These are phyloP conservation scores for Sporisorium exsertum DNA, from an alignment of 1,284 basidiomycete genomes.

Conservation along the genomic window DNA sequence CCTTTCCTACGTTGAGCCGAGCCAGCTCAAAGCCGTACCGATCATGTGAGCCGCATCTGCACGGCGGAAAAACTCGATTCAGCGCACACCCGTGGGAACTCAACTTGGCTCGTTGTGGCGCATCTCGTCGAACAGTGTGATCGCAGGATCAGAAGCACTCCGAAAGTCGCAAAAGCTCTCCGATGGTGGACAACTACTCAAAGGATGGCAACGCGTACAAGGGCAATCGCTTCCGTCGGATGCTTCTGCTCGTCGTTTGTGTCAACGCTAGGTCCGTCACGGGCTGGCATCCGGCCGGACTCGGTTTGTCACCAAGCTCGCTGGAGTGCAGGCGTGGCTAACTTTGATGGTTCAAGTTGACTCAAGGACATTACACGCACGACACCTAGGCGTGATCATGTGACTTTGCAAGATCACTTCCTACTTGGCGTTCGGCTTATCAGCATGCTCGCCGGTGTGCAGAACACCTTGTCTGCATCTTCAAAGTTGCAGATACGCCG, in stretches of 20 bases:
- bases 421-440: not conserved
- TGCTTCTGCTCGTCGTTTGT: not conserved
- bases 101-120: not conserved
- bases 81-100: not conserved
- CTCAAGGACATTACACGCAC: not conserved
- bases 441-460: too few species aligned
- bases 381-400: not conserved
- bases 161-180: constrained; percentile 1
- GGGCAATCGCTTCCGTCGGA: constrained; percentile 1
- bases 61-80: not conserved
- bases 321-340: not conserved
- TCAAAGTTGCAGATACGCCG: not conserved
- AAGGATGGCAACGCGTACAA: not conserved
- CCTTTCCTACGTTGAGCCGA: not conserved
- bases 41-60: not conserved
- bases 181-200: not conserved
- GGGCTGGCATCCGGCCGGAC: not conserved
- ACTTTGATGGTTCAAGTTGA: not conserved
- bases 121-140: not conserved
- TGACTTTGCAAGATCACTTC: not conserved
- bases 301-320: not conserved
- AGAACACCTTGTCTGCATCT: not conserved
- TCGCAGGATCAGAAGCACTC: not conserved
- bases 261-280: not conserved
- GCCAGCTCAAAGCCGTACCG: not conserved